Base-by-base conservation (phyloP, 116 monocot species). In the Papilionanthe hybrid region DNA sequence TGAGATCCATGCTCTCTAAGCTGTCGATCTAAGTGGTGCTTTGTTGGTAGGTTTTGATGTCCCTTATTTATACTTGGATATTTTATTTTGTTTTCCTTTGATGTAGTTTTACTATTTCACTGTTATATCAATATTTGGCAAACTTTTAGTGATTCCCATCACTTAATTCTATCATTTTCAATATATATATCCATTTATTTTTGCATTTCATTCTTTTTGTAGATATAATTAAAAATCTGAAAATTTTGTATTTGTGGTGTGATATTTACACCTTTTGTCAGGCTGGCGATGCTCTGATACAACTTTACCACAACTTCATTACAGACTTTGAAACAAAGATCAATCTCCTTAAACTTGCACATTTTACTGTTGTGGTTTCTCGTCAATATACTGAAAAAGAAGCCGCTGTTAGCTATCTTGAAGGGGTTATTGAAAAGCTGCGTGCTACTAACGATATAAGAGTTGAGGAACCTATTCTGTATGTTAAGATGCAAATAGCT, bases 401-500 rank as follows among this genome's bases (percentile, higher is more conserved):
- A 18, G 85, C 88, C 81, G 91, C 94, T 56, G 91, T 97, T 25
- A 78, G 83, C 79, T 97, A 94, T 82, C 91, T 97, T 83, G 92
- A 97, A 72, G 89, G 91, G 9, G 83, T 97, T 53, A 91, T 94
- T 80, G 86, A 89, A 57, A 97, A 97, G 78, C 82, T 97, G 27
- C 87, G 41, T 79, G 91, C 88, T 78, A 94, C 97, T 50, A 82
- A 50, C 72, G 89, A 94, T 30, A 42, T 50, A 10, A 83, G 91
- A 25, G 80, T 94, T 65, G 88, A 91, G 57, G 97, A 97, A 72
- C 97, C 97, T 47, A 85, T 92, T 81, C 84, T 97, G 5, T 94
- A 92, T 83, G 89, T 94, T n/a, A 94, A 97, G 82, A 97, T 97
- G 94, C 97, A 97, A 84, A 90, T 97, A 72, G 92, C 97, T 57